These are phyloP conservation scores for Niveomyces coronatus DNA, from an alignment of 2,329 filamentous ascomycete genomes.

Conservation along the genomic window DNA sequence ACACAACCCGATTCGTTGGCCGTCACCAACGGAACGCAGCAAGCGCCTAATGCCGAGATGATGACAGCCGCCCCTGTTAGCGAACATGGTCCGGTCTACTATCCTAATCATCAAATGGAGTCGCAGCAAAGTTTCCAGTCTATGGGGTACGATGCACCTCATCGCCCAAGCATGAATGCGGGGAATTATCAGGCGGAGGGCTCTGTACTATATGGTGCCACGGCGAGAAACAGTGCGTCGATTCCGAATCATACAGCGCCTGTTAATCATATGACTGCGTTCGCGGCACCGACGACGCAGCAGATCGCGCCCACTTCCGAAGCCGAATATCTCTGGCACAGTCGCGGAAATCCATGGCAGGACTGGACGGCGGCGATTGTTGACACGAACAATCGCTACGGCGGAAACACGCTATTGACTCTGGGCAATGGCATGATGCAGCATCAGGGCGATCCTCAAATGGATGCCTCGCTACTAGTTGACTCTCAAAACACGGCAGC, in stretches of 20 bases:
- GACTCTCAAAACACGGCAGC: conserved; percentile 2
- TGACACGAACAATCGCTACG: conserved; percentile 39
- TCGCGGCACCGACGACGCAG: conserved; percentile 29
- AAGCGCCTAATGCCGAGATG: not conserved
- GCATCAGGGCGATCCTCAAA: not conserved
- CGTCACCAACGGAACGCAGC: not conserved
- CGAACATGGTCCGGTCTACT: conserved; percentile 20
- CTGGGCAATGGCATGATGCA: conserved; percentile 25
- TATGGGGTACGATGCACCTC: conserved; percentile 21
- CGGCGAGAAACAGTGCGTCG: conserved; percentile 14
- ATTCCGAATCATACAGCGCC: conserved; percentile 17
- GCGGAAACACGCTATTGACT: conserved; percentile 37
- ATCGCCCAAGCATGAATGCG: conserved; percentile 14
- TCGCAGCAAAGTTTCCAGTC: conserved; percentile 20
- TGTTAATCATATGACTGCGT: conserved; percentile 28
- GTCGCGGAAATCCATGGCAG: conserved; percentile 37
- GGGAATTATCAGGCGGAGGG: conserved; percentile 17
- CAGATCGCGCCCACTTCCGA: conserved; percentile 18
- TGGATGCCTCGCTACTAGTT: conserved; percentile 6
- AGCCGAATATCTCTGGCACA: conserved; percentile 24
- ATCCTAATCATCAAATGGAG: conserved; percentile 17
- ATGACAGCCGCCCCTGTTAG: conserved; percentile 9
- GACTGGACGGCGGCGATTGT: conserved; percentile 44
- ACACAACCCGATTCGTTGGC: not conserved
- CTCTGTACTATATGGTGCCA: conserved; percentile 20